These are phyloP conservation scores for Tylopilus sp. DNA, from an alignment of 1,284 basidiomycete species.

Conservation along the genomic window DNA sequence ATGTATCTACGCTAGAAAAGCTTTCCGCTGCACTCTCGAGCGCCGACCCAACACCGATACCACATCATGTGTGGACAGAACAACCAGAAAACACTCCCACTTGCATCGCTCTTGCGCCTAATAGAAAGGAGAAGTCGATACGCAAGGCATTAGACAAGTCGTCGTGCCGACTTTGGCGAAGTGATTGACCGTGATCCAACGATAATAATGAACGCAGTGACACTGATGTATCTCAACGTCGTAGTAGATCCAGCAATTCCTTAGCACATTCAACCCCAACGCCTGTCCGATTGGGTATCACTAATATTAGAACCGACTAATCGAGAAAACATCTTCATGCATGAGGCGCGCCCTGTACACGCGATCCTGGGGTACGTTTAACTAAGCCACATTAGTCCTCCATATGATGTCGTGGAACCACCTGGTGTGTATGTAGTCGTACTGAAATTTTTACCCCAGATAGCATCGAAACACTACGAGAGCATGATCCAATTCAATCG, in stretches of 20 bases:
- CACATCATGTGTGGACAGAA: conserved; percentile 53
- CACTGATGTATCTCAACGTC: too few relatives aligned
- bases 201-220: neutral
- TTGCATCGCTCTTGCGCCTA: conserved; percentile 54
- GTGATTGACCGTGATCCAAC: conserved; percentile 10
- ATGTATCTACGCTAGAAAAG: conserved; percentile 36
- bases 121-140: conserved; percentile 41
- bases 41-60: conserved; percentile 22
- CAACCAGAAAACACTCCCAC: conserved; percentile 53
- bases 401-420: too few relatives aligned
- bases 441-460: too few relatives aligned
- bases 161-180: conserved; percentile 27
- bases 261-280: too few relatives aligned
- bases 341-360: neutral
- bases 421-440: too few relatives aligned
- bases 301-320: too few relatives aligned
- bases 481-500: too few relatives aligned
- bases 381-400: neutral
- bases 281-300: too few relatives aligned
- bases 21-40: conserved; percentile 36
- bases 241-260: too few relatives aligned
- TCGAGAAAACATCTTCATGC: too few relatives aligned
- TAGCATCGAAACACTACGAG: too few relatives aligned
- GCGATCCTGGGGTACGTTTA: neutral
- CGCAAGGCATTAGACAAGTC: conserved; percentile 46